phyloP scores from a whole-genome alignment of 345 rosid species.

The Angophora floribunda region DNA sequence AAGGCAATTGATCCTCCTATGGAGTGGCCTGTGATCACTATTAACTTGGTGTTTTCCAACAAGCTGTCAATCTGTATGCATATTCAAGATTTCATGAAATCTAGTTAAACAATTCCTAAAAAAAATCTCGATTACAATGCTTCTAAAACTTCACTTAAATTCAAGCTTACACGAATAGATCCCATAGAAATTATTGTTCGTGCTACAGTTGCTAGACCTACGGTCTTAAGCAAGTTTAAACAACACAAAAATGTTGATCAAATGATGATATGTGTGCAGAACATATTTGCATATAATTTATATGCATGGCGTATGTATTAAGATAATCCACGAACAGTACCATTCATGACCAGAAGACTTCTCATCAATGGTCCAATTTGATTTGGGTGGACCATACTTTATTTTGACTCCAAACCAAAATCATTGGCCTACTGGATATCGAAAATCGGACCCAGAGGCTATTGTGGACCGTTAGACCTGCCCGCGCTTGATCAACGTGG shows the following conservation, averaged over 20 bases:
- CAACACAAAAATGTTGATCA: not conserved
- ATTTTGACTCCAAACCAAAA: not conserved
- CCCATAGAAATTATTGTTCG: not conserved
- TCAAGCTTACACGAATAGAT: not conserved
- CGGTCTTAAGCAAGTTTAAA: not conserved
- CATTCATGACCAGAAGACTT: not conserved
- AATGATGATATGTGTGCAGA: not conserved
- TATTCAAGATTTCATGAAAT: not conserved
- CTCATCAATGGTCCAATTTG: not conserved
- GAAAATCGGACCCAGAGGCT: not conserved
- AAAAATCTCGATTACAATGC: not conserved
- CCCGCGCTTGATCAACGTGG: not conserved
- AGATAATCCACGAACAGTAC: not conserved
- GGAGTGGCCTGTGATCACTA: conserved; percentile 78
- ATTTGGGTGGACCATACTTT: no score
- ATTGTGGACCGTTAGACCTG: not conserved
- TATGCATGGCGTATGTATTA: not conserved
- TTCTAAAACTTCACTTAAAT: not conserved
- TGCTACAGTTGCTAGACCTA: not conserved
- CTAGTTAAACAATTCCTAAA: not conserved
- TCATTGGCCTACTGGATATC: not conserved
- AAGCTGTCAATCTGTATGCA: conserved; percentile 25
- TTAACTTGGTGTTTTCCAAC: conserved; percentile 22
- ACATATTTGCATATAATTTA: no score
- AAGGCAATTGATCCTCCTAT: conserved; percentile 62